phyloP scores from a whole-genome alignment of 805 yeast species.

The Kluyveromyces wickerhamii region DNA sequence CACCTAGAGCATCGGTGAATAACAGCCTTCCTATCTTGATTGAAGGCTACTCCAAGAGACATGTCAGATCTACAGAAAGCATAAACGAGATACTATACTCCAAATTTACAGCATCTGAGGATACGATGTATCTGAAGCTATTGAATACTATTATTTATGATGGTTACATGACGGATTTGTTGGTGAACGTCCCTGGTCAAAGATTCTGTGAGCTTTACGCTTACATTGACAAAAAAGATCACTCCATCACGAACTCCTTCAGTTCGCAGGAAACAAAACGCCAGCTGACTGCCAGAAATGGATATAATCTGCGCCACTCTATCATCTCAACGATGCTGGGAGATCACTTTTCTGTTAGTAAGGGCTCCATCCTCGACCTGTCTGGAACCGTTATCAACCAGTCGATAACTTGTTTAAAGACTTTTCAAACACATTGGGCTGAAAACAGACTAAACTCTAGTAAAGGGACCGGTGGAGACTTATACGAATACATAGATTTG shows the following conservation, averaged over 20 bases:
- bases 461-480: too few species aligned
- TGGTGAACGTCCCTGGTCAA: constrained; percentile 17
- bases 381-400: not conserved
- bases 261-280: constrained; percentile 12
- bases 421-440: not conserved
- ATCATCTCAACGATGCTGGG: constrained; percentile 16
- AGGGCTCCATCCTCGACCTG: not conserved
- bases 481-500: constrained; percentile 24
- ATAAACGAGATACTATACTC: constrained; percentile 32
- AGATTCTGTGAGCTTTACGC: constrained; percentile 21
- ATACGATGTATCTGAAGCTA: constrained; percentile 32
- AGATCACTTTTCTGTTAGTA: too few species aligned
- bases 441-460: not conserved
- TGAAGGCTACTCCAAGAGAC: constrained; percentile 37
- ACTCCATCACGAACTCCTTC: constrained; percentile 3
- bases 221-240: constrained; percentile 2
- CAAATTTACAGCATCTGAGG: constrained; percentile 27
- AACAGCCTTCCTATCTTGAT: constrained; percentile 48
- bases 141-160: constrained; percentile 45
- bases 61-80: constrained; percentile 31
- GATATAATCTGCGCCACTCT: constrained; percentile 33
- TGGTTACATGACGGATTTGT: constrained; percentile 35
- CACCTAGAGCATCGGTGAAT: constrained; percentile 42
- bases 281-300: constrained; percentile 26
- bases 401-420: not conserved